phyloP scores from a whole-genome alignment of 225 moss, liverwort and hornwort genomes.

The Pseudisothecium myosuroides region DNA sequence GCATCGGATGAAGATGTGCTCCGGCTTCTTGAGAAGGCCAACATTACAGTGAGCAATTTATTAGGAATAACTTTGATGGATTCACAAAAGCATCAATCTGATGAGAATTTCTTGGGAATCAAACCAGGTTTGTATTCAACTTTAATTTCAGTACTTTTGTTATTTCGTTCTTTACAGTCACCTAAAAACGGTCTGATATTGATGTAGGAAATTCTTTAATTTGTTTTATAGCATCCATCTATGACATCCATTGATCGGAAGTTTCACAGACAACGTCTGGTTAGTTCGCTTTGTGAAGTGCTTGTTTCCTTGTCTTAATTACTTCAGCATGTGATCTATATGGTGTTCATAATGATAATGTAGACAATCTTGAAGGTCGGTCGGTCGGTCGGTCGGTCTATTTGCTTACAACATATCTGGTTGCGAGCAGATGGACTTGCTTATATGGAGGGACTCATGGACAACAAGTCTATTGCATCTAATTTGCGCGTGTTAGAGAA shows the following conservation, averaged over 20 bases:
- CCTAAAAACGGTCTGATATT: background rate
- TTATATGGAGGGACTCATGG: slow-evolving; percentile 89
- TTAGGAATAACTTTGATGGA: slow-evolving; percentile 51
- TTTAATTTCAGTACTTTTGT: background rate
- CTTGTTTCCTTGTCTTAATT: background rate
- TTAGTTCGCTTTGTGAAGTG: background rate
- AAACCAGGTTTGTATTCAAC: slow-evolving; percentile 46
- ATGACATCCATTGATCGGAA: background rate
- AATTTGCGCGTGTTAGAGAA: slow-evolving; percentile 68
- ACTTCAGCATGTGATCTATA: background rate
- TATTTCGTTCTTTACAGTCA: background rate
- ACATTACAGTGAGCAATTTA: slow-evolving; percentile 55
- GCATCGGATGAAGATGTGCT: slow-evolving; percentile 89
- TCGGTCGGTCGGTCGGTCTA: background rate
- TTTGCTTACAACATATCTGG: background rate
- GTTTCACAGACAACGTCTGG: background rate
- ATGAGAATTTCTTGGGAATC: slow-evolving; percentile 74
- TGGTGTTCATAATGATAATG: background rate
- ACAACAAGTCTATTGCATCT: slow-evolving; percentile 48
- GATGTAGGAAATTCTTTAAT: background rate
- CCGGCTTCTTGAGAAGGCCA: slow-evolving; percentile 63
- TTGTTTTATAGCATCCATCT: background rate
- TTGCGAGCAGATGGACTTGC: slow-evolving; percentile 55
- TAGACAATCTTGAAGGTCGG: background rate
- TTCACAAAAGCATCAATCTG: slow-evolving; percentile 42